Evolutionary conservation across 192 early-diverging fungal genomes (phyloP), one percentile per base, ranked within the genome.

Genomic region (Jimgerdemannia lactiflua): DNA sequence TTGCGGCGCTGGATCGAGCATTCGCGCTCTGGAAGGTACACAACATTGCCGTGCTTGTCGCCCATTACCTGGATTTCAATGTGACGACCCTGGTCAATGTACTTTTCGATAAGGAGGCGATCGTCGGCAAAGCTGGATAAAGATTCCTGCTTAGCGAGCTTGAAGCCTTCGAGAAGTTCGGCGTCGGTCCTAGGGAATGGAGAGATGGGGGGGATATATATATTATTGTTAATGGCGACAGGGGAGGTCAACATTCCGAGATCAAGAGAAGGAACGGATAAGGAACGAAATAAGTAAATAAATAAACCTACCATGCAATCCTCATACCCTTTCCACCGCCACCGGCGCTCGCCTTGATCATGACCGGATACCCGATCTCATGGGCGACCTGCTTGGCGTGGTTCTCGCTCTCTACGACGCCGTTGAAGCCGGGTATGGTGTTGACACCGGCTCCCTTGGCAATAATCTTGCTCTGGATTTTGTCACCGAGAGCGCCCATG

Each of bases 11-110:
- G 93, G 74, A 94, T 92, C 19, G 93, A 94, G 78, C 93, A 94
- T 80, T 94, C 95, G 67, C 97, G 89, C 83, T 98, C 97, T 3
- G 95, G 95, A 59, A 98, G 82, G 81, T 95, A 98, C 42, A 94
- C 72, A 17, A 86, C 84, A 77, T 93, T 90, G 73, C 94, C 94
- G 71, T 84, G 80, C 72, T 86, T 87, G 77, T 92, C 90, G 4
- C 87, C 92, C 39, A 94, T 76, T 20, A 93, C 80, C 78, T 93
- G 93, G 41, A 94, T 90, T 81, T 92, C 91, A 72, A 94, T 94
- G 72, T 92, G 92, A 29, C 91, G 88, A 42, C 90, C 94, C 70
- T 95, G 87, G 63, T 94, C 92, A 71, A 98, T 93, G 77, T 94
- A 98, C 84, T 94, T 95, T 81, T 98, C 97, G 29, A 98, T 92